Evolutionary conservation across 2,329 filamentous ascomycete species (phyloP), one percentile per base, ranked within the genome.

Genomic region (Fusarium camptoceras): DNA sequence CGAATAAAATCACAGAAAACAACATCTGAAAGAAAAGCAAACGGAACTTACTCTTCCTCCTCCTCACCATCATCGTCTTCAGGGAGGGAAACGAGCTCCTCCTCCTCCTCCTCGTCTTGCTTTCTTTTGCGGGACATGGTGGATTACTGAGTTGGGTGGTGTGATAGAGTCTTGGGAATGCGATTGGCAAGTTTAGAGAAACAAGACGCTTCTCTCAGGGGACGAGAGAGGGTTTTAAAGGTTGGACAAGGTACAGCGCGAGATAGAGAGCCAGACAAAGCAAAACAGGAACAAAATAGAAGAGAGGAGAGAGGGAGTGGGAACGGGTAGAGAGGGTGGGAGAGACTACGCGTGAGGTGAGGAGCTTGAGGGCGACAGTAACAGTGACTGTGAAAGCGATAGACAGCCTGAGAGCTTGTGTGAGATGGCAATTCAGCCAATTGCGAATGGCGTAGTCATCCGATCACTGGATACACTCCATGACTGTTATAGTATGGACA

Each of bases 101-200:
- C 84, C 71, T 86, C 84, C 71, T 85, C 83, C 70, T 85, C 84
- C 49, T 74, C 72, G 31, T 91, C 83, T 73, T 84, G 82, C 81
- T 85, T 85, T 81, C 84, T 84, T 84, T 87, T 87, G 75, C 85
- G 84, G 74, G 83, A 82, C 83, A 86, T 86, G 66, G 61, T 79
- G 34, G 34, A 50, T 48, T 56, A 49, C 54, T 53, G 46, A 27
- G 27, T 47, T 48, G 42, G 10, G 31, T 53, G 62, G 25, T 72
- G 57, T 49, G 56, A 48, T 60, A 34, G 58, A 49, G 54, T 47
- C 55, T 43, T 9, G 22, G 51, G 24, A 47, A 57, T 64, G 54
- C 62, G 55, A 63, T 61, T 73, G 68, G 43, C 27, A 65, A 24
- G 55, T 50, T 41, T 24, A 55, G 30, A 27, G 42, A 54, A 41